Evolutionary conservation across 768 basidiomycete species (phyloP), one percentile per base, ranked within the genome.

Genomic region (Russula brevipes): DNA sequence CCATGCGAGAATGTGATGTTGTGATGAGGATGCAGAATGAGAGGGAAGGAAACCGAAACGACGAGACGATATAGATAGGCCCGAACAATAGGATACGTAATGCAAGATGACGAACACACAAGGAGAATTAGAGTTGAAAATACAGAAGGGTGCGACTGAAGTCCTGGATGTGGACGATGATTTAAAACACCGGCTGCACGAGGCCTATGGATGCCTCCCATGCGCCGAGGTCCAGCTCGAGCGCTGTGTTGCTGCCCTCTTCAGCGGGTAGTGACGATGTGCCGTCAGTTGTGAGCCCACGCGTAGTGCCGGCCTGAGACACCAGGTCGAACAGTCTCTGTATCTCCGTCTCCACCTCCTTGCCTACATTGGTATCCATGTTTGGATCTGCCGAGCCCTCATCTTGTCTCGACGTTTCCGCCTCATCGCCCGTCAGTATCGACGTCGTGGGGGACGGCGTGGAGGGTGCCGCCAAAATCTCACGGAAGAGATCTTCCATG

Each of bases 401-500:
- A 36, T 50, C 66, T 63, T 64, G 66, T 61, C 68, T 67, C 69
- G 64, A 66, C 61, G 61, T 70, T 59, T 67, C 72, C 60, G 45
- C 63, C 64, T 63, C 68, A 36, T 67, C 65, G 57, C 59, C 66
- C 49, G 59, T 69, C 70, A 67, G 50, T 68, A 75, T 71, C 69
- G 76, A 69, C 73, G 74, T 59, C 66, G 74, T 60, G 70, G 74
- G 58, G 72, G 73, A 61, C 59, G 70, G 63, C 62, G 72, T 60
- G 63, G 74, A 73, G 51, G 83, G 80, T 65, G 81, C 75, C 71
- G 80, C 80, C 76, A 87, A 80, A 75, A 89, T 86, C 75, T 88
- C 85, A 66, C 82, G 79, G 79, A 88, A 79, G 73, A 88, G 77
- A 68, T 79, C 79, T 68, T 88, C 85, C 83, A 88, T 87, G 65